phyloP scores from a whole-genome alignment of 257 asterid species.

The Nemophila menziesii region DNA sequence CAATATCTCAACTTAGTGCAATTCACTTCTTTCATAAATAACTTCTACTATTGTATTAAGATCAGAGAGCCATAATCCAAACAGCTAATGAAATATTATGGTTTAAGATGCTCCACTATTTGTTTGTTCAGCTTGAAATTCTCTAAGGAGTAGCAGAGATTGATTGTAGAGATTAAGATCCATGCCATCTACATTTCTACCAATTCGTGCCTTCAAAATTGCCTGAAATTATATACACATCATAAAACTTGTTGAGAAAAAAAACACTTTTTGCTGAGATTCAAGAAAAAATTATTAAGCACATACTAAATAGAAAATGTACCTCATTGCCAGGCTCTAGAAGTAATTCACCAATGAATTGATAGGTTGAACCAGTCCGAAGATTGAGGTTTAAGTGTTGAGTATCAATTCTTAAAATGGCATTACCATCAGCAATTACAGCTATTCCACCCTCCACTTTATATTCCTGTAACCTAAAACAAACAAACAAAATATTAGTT shows the following conservation, averaged over 20 bases:
- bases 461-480: slow-evolving; percentile 60
- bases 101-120: slow-evolving; percentile 18
- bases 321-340: slow-evolving; percentile 57
- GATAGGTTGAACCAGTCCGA: slow-evolving; percentile 55
- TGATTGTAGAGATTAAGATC: slow-evolving; percentile 77
- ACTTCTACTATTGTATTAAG: background rate
- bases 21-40: too few relatives aligned
- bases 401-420: slow-evolving; percentile 51
- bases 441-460: slow-evolving; percentile 55
- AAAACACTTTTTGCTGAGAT: background rate
- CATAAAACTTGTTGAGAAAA: background rate
- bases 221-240: slow-evolving; percentile 35
- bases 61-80: background rate
- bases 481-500: slow-evolving; percentile 4
- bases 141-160: slow-evolving; percentile 57
- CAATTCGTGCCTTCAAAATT: slow-evolving; percentile 74
- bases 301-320: slow-evolving; percentile 4
- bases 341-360: slow-evolving; percentile 80
- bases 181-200: slow-evolving; percentile 87
- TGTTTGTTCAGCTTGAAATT: slow-evolving; percentile 53
- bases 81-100: background rate
- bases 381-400: slow-evolving; percentile 54
- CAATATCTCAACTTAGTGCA: background rate
- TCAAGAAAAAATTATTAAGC: background rate
- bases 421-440: slow-evolving; percentile 52